These are phyloP conservation scores for Arthrinium puccinioides DNA, from an alignment of 2,329 filamentous ascomycete species.

Conservation along the genomic window DNA sequence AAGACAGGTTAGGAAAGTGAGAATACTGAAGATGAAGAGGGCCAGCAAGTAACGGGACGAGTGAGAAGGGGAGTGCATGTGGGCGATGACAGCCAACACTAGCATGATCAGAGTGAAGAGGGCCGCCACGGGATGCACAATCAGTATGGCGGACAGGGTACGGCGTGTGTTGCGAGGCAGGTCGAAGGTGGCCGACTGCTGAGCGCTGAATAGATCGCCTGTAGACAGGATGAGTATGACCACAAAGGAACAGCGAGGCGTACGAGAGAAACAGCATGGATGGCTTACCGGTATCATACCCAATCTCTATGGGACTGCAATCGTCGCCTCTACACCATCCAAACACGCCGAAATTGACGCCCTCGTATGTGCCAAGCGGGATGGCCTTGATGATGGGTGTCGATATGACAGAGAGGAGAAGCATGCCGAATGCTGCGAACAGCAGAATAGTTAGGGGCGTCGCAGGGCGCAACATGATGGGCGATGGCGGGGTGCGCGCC, in stretches of 20 bases:
- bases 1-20: conserved; percentile 76
- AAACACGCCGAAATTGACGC: conserved; percentile 84
- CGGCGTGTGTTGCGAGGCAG: conserved; percentile 44
- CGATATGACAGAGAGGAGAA: conserved; percentile 83
- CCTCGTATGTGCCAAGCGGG: conserved; percentile 69
- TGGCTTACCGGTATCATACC: conserved; percentile 83
- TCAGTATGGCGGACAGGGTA: conserved; percentile 77
- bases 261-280: no score
- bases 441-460: conserved; percentile 86
- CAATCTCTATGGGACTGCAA: conserved; percentile 72
- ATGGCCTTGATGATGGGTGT: conserved; percentile 83
- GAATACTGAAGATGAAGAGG: conserved; percentile 77
- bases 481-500: conserved; percentile 20
- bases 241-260: no score
- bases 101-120: conserved; percentile 81
- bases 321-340: conserved; percentile 65
- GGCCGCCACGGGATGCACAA: conserved; percentile 88
- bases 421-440: conserved; percentile 73
- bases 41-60: conserved; percentile 82
- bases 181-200: conserved; percentile 40
- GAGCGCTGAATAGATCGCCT: conserved; percentile 1
- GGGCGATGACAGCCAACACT: conserved; percentile 69
- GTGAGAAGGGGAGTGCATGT: conserved; percentile 82
- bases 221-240: no score
- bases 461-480: conserved; percentile 79